Evolutionary conservation across 2,329 filamentous ascomycete genomes (phyloP).

Genomic region (Fusarium sp.): DNA sequence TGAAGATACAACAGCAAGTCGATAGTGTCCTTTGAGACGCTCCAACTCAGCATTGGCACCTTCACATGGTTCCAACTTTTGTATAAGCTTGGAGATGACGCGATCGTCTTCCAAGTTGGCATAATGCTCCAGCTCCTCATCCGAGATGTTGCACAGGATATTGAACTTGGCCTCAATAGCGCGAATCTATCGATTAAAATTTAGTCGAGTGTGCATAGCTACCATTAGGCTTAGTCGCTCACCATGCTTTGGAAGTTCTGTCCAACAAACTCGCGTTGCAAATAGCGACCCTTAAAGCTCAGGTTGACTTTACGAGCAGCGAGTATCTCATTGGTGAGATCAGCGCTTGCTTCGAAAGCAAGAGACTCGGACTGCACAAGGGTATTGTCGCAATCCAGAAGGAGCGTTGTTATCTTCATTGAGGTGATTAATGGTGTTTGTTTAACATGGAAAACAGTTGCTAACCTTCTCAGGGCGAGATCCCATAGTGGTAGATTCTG

Average conservation of each 20-base stretch:
- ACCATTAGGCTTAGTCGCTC: fast-evolving
- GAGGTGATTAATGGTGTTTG: fast-evolving
- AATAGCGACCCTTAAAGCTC: neutral
- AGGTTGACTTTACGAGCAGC: neutral
- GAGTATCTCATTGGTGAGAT: neutral
- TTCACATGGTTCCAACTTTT: neutral
- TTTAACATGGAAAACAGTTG: fast-evolving
- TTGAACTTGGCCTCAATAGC: neutral
- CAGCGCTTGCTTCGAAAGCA: neutral
- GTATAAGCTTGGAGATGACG: neutral
- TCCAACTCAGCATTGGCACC: neutral
- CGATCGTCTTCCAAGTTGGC: neutral
- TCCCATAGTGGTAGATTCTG: neutral
- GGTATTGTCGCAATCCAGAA: neutral
- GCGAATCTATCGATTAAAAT: neutral
- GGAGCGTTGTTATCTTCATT: neutral
- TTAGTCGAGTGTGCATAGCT: neutral
- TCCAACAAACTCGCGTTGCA: neutral
- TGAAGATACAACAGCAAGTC: neutral
- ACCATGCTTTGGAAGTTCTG: neutral
- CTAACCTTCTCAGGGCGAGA: neutral
- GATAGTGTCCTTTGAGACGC: neutral
- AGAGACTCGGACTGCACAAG: neutral
- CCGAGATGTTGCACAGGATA: neutral
- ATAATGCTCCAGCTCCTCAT: neutral